Evolutionary conservation across 2,329 filamentous ascomycete genomes (phyloP).

Genomic region (Monosporascus sp.): DNA sequence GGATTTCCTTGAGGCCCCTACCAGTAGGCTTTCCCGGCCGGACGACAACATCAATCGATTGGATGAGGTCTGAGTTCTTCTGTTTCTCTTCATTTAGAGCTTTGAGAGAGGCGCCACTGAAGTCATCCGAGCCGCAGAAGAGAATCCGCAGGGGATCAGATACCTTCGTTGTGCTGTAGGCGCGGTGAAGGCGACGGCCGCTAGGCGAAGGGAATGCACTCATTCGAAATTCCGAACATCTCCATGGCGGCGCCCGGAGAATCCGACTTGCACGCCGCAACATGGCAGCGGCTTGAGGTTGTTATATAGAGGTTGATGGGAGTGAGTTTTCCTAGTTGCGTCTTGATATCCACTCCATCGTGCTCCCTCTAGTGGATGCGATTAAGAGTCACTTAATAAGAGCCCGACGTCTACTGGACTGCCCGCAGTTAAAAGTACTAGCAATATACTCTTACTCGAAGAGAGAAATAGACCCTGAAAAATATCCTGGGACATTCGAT

Average conservation of each 20-base stretch:
- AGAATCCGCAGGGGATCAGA: constrained; percentile 71
- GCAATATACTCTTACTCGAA: no score
- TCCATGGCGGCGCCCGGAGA: neutral
- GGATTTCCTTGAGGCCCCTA: constrained; percentile 63
- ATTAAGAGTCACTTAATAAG: no score
- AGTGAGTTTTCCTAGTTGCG: no score
- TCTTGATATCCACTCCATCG: no score
- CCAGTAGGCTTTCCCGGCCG: constrained; percentile 74
- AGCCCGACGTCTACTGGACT: no score
- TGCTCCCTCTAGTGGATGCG: no score
- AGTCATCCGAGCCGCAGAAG: constrained; percentile 90
- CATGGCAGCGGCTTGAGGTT: neutral
- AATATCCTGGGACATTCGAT: no score
- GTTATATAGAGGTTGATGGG: no score
- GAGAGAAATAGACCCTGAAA: no score
- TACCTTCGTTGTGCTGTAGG: constrained; percentile 4
- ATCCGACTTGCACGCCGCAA: neutral
- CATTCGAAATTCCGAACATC: no score
- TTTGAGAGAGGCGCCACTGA: constrained; percentile 72
- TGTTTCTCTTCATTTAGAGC: constrained; percentile 60
- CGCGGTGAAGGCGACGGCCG: neutral
- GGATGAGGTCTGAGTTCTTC: constrained; percentile 49
- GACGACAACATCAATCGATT: constrained; percentile 80
- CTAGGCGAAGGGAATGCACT: no score
- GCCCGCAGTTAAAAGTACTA: no score